phyloP scores from a whole-genome alignment of 164 flowering plant species.

The Tetrastigma voinierianum region DNA sequence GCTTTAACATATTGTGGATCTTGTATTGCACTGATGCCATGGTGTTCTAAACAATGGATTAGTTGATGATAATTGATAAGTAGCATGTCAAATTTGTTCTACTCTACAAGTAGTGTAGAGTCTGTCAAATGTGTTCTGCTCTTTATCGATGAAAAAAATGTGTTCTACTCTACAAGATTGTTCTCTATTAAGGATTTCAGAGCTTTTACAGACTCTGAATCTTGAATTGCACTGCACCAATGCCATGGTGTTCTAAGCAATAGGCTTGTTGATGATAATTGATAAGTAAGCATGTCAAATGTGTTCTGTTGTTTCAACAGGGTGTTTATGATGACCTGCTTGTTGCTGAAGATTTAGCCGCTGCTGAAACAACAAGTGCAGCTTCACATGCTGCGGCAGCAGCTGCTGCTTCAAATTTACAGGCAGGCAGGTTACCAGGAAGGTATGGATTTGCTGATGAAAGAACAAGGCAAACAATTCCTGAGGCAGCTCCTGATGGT shows the following conservation, averaged over 20 bases:
- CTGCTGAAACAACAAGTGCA: constrained; percentile 92
- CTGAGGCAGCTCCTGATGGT: constrained; percentile 75
- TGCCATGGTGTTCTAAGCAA: too few species aligned
- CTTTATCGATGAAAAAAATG: too few species aligned
- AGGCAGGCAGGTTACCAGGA: constrained; percentile 58
- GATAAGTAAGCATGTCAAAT: background rate
- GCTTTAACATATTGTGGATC: too few species aligned
- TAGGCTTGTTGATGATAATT: background rate
- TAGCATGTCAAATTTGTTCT: background rate
- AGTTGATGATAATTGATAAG: background rate
- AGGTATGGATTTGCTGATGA: constrained; percentile 76
- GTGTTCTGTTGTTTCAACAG: constrained; percentile 32
- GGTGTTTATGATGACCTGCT: constrained; percentile 95
- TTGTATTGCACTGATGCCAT: too few species aligned
- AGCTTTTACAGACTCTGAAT: too few species aligned
- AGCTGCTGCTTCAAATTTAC: constrained; percentile 69
- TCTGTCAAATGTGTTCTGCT: too few species aligned
- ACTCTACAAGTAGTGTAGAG: too few species aligned
- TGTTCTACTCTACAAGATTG: too few species aligned
- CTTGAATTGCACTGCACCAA: too few species aligned
- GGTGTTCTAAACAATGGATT: too few species aligned
- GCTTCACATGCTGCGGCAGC: constrained; percentile 98
- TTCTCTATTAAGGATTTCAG: too few species aligned
- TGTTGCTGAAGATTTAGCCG: constrained; percentile 95
- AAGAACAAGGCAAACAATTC: constrained; percentile 45